Evolutionary conservation across 2,329 filamentous ascomycete species (phyloP), one percentile per base, ranked within the genome.

Genomic region (Bisporella sp.): DNA sequence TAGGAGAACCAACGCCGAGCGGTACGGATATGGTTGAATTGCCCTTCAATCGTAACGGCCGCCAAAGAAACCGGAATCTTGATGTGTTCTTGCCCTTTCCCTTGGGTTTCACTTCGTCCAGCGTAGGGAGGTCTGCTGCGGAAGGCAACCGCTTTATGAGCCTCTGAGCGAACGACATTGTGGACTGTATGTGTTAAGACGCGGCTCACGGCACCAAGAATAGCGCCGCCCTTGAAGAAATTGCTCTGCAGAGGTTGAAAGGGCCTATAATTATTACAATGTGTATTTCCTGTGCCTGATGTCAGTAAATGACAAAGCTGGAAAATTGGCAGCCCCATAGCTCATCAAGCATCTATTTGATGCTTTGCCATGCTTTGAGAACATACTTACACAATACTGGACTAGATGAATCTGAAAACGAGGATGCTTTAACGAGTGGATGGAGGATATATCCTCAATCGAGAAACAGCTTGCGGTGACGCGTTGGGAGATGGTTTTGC

Each of bases 1-100:
- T 60, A 97, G 74, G 59, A 99, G 78, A 61, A 97, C 89, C 89
- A 65, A 96, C 83, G 59, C 92, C 92, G 47, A 99, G 75, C 30
- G 93, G 93, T 66, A 97, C 85, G 47, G 92, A 96, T 68, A 96
- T 82, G 64, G 85, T 87, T 49, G 91, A 96, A 70, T 95, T 96
- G 63, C 89, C 89, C 71, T 84, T 87, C 73, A 99, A 74, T 61
- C 91, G 84, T 74, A 99, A 81, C 47, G 92, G 88, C 65, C 89
- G 81, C 61, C 84, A 79, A 68, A 97, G 88, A 69, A 96, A 95
- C 55, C 87, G 85, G 63, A 95, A 74, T 62, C 75, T 74, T 13
- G 78, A 65, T 41, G 57, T 55, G 59, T 21, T 2, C 21, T 48
- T 59, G 60, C 56, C 61, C 65, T 65, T 75, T 68, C 59, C 70